Evolutionary conservation across 2,329 filamentous ascomycete species (phyloP).

Genomic region (Cordyceps tenuipes): DNA sequence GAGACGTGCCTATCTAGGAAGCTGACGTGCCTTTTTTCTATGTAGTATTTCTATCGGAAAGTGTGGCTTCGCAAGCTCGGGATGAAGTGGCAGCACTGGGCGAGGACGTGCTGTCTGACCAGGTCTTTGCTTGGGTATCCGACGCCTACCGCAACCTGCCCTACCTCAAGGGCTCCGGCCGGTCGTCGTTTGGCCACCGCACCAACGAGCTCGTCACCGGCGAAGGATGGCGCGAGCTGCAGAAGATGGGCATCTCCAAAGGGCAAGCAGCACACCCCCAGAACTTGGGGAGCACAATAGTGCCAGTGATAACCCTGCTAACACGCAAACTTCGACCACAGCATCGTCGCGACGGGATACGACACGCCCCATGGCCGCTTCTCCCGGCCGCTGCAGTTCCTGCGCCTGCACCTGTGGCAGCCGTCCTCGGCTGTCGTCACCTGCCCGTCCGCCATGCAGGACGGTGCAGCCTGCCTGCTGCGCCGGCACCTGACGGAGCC

Average conservation of each 20-base stretch:
- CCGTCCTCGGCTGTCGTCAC: slow-evolving; percentile 51
- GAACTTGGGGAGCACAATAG: neutral
- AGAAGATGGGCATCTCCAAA: slow-evolving; percentile 48
- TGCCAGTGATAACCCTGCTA: neutral
- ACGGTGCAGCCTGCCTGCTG: slow-evolving; percentile 49
- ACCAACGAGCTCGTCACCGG: slow-evolving; percentile 53
- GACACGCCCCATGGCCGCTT: slow-evolving; percentile 42
- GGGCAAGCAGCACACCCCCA: slow-evolving; percentile 28
- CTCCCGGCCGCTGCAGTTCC: slow-evolving; percentile 51
- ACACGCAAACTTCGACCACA: slow-evolving; percentile 15
- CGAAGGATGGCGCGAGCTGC: slow-evolving; percentile 57
- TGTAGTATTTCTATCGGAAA: slow-evolving; percentile 40
- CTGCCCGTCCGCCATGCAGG: slow-evolving; percentile 60
- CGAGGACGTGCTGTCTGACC: slow-evolving; percentile 42
- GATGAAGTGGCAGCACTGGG: slow-evolving; percentile 40
- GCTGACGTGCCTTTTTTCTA: neutral
- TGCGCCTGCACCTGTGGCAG: slow-evolving; percentile 49
- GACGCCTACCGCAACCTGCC: slow-evolving; percentile 60
- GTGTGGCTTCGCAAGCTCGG: slow-evolving; percentile 30
- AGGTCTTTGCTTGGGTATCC: slow-evolving; percentile 48
- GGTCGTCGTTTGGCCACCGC: slow-evolving; percentile 54
- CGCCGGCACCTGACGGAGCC: slow-evolving; percentile 32
- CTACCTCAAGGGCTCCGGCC: slow-evolving; percentile 45
- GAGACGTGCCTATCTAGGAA: too few species aligned
- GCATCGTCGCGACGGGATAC: slow-evolving; percentile 52